A percentile compares a stretch with the other conserved stretches of the same genome.
phyloP scores from a whole-genome alignment of 2,329 filamentous ascomycete genomes.

The Mollisia scopiformis region DNA sequence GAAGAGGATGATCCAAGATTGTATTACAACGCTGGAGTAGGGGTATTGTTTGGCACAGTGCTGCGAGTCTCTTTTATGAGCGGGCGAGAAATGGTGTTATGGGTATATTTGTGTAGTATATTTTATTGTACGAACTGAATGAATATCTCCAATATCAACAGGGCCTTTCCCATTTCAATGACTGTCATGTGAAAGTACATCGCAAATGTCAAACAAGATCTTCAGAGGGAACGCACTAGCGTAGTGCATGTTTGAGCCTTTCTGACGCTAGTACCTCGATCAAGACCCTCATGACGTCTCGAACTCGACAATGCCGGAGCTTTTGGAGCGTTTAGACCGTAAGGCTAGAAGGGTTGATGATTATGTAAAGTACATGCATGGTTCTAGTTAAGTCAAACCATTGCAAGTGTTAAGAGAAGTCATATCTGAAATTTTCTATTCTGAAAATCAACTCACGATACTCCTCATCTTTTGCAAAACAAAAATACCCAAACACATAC shows the following conservation, averaged over 20 bases:
- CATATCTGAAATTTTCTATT: background rate
- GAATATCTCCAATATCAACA: background rate
- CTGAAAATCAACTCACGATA: background rate
- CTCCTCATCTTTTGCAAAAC: background rate
- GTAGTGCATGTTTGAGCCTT: conserved; percentile 6
- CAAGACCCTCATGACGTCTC: conserved; percentile 12
- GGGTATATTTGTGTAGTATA: background rate
- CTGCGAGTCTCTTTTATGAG: conserved; percentile 1
- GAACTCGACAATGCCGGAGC: too few species aligned
- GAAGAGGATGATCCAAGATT: background rate
- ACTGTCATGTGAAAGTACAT: background rate
- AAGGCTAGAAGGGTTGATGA: too few species aligned
- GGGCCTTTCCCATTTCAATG: background rate
- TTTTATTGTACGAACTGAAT: background rate
- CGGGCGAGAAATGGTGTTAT: background rate
- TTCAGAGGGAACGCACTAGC: conserved; percentile 4
- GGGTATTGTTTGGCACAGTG: background rate
- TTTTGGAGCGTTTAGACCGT: too few species aligned
- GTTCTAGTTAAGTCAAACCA: background rate
- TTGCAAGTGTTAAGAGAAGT: too few species aligned
- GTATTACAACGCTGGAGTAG: background rate
- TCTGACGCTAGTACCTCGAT: conserved; percentile 10
- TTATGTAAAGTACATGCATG: background rate
- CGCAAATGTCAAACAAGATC: background rate
- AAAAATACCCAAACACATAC: background rate